These are phyloP conservation scores for Colletotrichum caudatum DNA, from an alignment of 2,329 filamentous ascomycete genomes.

Conservation along the genomic window DNA sequence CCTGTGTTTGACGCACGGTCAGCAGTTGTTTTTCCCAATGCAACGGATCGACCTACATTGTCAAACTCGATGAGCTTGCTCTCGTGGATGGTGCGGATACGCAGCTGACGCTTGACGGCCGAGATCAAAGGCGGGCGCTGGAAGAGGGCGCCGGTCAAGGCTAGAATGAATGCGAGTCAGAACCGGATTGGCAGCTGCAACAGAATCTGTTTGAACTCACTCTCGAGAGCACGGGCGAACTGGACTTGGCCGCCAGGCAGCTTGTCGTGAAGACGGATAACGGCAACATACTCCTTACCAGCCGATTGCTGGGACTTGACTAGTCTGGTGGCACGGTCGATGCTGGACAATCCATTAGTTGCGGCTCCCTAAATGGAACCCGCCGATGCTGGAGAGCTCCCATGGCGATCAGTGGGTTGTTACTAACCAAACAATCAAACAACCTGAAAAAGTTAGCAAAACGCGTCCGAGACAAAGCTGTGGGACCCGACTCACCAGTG, in stretches of 20 bases:
- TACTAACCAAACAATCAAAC: constrained; percentile 42
- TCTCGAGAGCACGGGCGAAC: constrained; percentile 93
- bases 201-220: constrained; percentile 27
- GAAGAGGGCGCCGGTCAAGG: constrained; percentile 95
- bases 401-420: not conserved
- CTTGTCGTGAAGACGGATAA: constrained; percentile 95
- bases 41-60: constrained; percentile 62
- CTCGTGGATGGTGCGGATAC: constrained; percentile 98
- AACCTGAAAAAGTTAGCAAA: constrained; percentile 46
- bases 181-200: constrained; percentile 16
- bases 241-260: constrained; percentile 92
- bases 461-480: constrained; percentile 79
- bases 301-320: constrained; percentile 99
- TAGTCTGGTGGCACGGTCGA: constrained; percentile 95
- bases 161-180: constrained; percentile 32
- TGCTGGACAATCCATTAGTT: constrained; percentile 50
- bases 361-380: not conserved
- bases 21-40: constrained; percentile 18
- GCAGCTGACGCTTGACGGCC: constrained; percentile 97
- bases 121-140: constrained; percentile 97
- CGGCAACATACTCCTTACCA: constrained; percentile 98
- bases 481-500: constrained; percentile 74
- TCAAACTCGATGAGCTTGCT: constrained; percentile 98
- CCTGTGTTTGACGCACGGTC: constrained; percentile 51
- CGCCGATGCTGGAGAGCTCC: not conserved